A percentile compares a stretch with the other conserved stretches of the same genome.
These are phyloP conservation scores for Castanea mollissima DNA, from an alignment of 306 rosid genomes.

Conservation along the genomic window DNA sequence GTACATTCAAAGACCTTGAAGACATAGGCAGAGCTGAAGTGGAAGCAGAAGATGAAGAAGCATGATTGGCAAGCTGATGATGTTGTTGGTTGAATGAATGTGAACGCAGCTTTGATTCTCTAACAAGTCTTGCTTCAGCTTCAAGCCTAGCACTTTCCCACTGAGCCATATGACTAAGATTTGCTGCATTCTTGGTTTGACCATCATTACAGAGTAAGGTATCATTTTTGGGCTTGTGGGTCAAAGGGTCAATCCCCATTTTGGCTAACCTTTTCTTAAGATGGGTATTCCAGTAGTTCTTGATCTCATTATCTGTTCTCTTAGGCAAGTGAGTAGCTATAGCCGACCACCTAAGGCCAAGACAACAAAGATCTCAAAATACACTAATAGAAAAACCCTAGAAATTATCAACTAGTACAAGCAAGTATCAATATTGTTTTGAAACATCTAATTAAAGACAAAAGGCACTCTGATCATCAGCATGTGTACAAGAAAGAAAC, in stretches of 20 bases:
- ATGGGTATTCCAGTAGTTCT: conserved; percentile 98
- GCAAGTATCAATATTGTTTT: not conserved
- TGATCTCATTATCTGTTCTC: conserved; percentile 95
- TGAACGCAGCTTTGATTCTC: conserved; percentile 79
- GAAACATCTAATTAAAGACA: not conserved
- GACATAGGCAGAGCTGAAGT: conserved; percentile 24
- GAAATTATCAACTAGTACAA: conserved; percentile 19
- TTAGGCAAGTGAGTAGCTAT: conserved; percentile 98
- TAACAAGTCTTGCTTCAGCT: conserved; percentile 93
- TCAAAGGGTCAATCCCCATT: conserved; percentile 95
- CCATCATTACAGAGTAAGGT: conserved; percentile 60
- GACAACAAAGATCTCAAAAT: conserved; percentile 16
- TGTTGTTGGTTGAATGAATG: conserved; percentile 34
- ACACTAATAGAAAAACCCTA: conserved; percentile 27
- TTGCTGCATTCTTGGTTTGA: conserved; percentile 80
- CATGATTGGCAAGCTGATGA: conserved; percentile 34
- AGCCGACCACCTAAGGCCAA: conserved; percentile 86
- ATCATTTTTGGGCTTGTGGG: conserved; percentile 92
- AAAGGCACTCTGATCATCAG: not conserved
- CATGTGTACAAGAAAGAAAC: conserved; percentile 1
- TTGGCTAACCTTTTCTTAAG: conserved; percentile 88
- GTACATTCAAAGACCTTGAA: conserved; percentile 24
- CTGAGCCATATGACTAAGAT: conserved; percentile 97
- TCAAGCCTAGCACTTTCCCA: conserved; percentile 99
- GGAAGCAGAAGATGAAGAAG: conserved; percentile 43